Conservation (phyloP, 495 filamentous ascomycete species). For the Hypomontagnella monticulosa region DNA sequence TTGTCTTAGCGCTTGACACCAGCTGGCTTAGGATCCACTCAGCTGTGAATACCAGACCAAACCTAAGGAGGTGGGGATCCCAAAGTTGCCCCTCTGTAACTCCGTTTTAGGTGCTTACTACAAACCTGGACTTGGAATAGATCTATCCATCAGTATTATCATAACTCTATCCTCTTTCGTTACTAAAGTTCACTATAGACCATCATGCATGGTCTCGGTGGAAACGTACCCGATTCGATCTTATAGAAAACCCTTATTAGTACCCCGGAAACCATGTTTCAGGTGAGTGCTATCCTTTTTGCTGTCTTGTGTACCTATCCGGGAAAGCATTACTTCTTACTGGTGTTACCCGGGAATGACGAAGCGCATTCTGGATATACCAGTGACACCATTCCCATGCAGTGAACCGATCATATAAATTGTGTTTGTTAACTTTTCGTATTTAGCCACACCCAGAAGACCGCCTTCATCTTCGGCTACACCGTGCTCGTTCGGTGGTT, state of each 20-base stretch:
- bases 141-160: neutral
- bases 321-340: neutral
- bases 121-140: neutral
- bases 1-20: neutral
- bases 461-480: slow-evolving; percentile 71
- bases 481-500: slow-evolving; percentile 85
- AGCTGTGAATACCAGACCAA: slow-evolving; percentile 18
- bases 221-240: neutral
- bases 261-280: slow-evolving; percentile 32
- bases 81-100: neutral
- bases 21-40: slow-evolving; percentile 6
- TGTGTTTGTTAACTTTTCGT: slow-evolving; percentile 15
- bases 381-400: neutral
- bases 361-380: neutral
- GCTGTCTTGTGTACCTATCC: neutral
- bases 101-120: neutral
- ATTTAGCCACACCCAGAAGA: slow-evolving; percentile 63
- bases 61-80: neutral
- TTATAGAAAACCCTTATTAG: too few species aligned
- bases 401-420: neutral
- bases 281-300: slow-evolving; percentile 27
- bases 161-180: neutral
- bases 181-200: neutral
- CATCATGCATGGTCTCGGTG: neutral
- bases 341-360: neutral